Conservation (phyloP, 1,139 yeast species). For the Schizosaccharomyces versatilis region DNA sequence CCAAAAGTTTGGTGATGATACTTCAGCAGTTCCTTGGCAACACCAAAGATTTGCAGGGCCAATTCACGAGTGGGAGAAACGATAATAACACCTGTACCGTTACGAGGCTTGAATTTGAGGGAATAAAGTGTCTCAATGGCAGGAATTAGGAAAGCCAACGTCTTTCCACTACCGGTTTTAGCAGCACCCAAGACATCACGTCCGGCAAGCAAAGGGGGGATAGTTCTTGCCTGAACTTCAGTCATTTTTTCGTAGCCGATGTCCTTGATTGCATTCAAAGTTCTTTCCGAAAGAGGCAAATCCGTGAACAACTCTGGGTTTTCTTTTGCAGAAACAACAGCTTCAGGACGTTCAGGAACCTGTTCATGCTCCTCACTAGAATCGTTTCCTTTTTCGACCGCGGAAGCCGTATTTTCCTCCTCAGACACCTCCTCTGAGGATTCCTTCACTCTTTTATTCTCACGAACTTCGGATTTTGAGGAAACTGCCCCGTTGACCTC, state of each 20-base stretch:
- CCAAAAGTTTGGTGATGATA: conserved; percentile 87
- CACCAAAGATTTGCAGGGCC: conserved; percentile 92
- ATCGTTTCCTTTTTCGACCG: background rate
- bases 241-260: conserved; percentile 90
- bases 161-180: conserved; percentile 94
- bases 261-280: conserved; percentile 50
- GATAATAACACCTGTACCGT: conserved; percentile 74
- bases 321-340: conserved; percentile 4
- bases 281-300: conserved; percentile 57
- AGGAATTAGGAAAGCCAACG: conserved; percentile 82
- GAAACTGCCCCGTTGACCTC: background rate
- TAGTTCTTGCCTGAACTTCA: conserved; percentile 76
- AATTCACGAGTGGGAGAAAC: conserved; percentile 80
- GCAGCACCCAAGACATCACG: conserved; percentile 94
- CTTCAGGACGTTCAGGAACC: background rate
- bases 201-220: conserved; percentile 87
- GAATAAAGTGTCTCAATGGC: conserved; percentile 82
- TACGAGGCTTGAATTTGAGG: conserved; percentile 72
- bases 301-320: conserved; percentile 24
- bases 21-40: conserved; percentile 79
- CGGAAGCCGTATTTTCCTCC: background rate
- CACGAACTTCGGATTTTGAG: background rate
- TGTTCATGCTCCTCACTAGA: background rate
- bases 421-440: background rate
- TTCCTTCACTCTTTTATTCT: background rate